Evolutionary conservation across 768 basidiomycete genomes (phyloP), one percentile per base, ranked within the genome.

Genomic region (Sporobolomyces pararoseus): DNA sequence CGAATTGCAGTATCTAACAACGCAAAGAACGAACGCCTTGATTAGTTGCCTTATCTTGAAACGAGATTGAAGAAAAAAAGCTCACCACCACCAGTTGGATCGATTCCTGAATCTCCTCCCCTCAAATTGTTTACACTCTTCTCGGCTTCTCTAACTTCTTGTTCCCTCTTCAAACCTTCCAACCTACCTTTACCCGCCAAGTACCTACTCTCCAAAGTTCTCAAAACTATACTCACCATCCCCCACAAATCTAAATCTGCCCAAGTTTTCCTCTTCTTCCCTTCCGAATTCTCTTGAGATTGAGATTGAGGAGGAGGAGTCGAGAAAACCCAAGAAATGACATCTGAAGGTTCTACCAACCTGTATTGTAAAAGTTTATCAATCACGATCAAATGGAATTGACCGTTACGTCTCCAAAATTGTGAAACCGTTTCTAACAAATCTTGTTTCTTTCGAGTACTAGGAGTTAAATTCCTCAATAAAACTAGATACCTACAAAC

Each of bases 361-460:
- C 96, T 93, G 80, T 99, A 99, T 78, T 98, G 95, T 86, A 98
- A 89, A 63, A 98, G 82, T 81, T 99, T 99, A 83, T 98, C 96
- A 71, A 95, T 88, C 12, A 97, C 92, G 77, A 99, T 93, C 21
- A 84, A 84, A 54, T 93, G 83, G 86, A 93, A 91, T 75, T 97
- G 93, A 35, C 85, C 82, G 76, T 89, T 91, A 75, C 86, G 80
- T 72, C 84, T 84, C 94, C 94, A 99, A 81, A 94, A 98, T 6
- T 82, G 79, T 0, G 86, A 85, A 0, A 88, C 85, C 3, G 87
- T 84, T 19, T 83, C 82, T 19, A 97, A 83, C 70, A 97, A 85
- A 73, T 90, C 73, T 46, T 72, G 74, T 9, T 79, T 74, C 23
- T 78, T 75, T 12, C 74, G 29, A 85, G 46, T 81, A 82, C 77